These are phyloP conservation scores for Aspergillus japonicus DNA, from an alignment of 2,329 filamentous ascomycete species.

Conservation along the genomic window DNA sequence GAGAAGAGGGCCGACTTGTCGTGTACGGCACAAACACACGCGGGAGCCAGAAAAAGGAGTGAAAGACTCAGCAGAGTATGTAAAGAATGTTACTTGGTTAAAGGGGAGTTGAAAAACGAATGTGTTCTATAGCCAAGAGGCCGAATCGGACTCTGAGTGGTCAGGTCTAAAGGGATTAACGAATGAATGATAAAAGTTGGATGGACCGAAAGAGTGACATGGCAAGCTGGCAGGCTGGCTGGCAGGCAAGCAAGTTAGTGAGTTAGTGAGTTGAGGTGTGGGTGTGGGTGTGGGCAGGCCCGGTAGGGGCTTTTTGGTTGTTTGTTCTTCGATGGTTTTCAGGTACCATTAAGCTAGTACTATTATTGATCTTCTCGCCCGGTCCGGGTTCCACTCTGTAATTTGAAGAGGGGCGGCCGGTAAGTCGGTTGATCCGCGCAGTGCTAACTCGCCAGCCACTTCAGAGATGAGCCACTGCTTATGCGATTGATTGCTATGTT, in stretches of 20 bases:
- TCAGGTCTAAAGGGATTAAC: constrained; percentile 24
- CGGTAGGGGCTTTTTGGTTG: not conserved
- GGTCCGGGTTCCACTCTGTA: constrained; percentile 5
- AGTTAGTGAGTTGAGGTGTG: not conserved
- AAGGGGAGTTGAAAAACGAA: constrained; percentile 16
- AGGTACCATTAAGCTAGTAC: constrained; percentile 3
- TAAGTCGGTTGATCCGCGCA: not conserved
- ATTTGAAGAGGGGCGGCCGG: not conserved
- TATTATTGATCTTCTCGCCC: not conserved
- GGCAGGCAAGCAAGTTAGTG: not conserved
- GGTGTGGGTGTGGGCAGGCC: not conserved
- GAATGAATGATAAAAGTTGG: constrained; percentile 32
- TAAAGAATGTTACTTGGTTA: constrained; percentile 9
- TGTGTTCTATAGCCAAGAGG: constrained; percentile 11
- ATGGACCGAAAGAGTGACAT: constrained; percentile 28
- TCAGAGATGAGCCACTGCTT: not conserved
- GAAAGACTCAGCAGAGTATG: constrained; percentile 14
- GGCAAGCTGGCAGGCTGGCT: constrained; percentile 21
- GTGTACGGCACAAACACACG: constrained; percentile 13
- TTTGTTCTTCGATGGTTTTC: constrained; percentile 4
- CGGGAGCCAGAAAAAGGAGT: constrained; percentile 18
- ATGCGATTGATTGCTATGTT: not conserved
- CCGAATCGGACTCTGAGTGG: constrained; percentile 15
- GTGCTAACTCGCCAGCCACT: not conserved
- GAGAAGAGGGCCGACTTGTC: constrained; percentile 11